Percentiles rank a stretch among this genome's conserved stretches.
Conservation (phyloP, 2,329 filamentous ascomycete species). For the Trichophyton equinum region DNA sequence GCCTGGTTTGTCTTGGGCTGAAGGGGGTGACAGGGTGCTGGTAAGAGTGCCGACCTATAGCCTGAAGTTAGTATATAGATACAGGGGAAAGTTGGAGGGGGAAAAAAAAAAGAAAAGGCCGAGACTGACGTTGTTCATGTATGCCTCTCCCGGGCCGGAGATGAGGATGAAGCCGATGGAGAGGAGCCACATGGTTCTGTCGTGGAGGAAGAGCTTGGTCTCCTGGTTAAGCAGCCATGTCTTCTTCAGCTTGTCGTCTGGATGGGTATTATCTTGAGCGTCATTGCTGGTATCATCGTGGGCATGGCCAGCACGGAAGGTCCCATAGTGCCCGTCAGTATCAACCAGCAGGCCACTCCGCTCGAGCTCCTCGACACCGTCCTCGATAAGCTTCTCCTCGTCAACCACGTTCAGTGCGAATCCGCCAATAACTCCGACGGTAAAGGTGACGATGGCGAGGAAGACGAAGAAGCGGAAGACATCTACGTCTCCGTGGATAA, state of each 20-base stretch:
- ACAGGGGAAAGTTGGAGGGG: background rate
- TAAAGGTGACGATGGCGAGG: conserved; percentile 56
- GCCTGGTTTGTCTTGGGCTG: conserved; percentile 35
- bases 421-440: conserved; percentile 59
- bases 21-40: conserved; percentile 61
- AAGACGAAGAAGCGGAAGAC: conserved; percentile 86
- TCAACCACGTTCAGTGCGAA: conserved; percentile 63
- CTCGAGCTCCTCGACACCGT: conserved; percentile 82
- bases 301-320: conserved; percentile 26
- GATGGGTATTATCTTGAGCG: conserved; percentile 21
- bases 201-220: conserved; percentile 69
- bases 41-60: conserved; percentile 69
- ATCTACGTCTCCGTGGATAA: conserved; percentile 44
- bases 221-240: conserved; percentile 84
- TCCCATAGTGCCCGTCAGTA: conserved; percentile 34
- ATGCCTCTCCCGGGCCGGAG: conserved; percentile 89
- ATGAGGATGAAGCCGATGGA: conserved; percentile 84
- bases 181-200: conserved; percentile 93
- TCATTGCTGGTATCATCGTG: conserved; percentile 4
- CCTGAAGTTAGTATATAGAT: background rate
- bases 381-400: conserved; percentile 62
- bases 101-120: background rate
- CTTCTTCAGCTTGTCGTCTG: conserved; percentile 60
- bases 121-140: conserved; percentile 67
- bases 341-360: conserved; percentile 68